Conservation (phyloP, 345 rosid species). For the Schrenkiella parvula region DNA sequence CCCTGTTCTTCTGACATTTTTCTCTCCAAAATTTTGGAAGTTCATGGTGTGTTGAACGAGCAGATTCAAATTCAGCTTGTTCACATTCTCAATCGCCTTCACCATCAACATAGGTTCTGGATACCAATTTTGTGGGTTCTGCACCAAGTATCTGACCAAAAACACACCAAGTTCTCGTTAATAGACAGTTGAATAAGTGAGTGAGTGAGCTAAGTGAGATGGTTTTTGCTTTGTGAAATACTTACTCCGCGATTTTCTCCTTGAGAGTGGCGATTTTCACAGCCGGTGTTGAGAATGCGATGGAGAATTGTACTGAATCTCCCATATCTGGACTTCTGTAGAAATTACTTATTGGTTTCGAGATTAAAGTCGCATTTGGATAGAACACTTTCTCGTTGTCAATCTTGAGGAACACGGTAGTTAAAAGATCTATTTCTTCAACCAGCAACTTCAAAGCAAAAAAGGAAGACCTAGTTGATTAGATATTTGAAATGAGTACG, state of each 20-base stretch:
- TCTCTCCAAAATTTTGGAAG: conserved; percentile 54
- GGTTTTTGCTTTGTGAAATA: neutral
- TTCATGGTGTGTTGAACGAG: conserved; percentile 43
- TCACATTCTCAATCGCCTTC: conserved; percentile 50
- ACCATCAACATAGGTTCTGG: conserved; percentile 41
- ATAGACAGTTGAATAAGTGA: neutral
- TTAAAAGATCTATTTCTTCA: conserved; percentile 89
- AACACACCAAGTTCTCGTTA: neutral
- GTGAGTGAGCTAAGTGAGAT: neutral
- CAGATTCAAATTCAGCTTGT: conserved; percentile 46
- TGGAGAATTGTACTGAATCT: conserved; percentile 62
- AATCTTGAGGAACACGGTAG: conserved; percentile 77
- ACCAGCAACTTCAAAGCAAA: conserved; percentile 57
- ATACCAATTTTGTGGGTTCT: conserved; percentile 40
- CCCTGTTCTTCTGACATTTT: conserved; percentile 47
- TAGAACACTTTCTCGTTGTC: conserved; percentile 72
- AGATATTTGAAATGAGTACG: neutral
- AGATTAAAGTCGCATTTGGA: conserved; percentile 68
- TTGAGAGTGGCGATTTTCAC: conserved; percentile 50
- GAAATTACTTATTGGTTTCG: conserved; percentile 76
- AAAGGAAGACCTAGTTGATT: neutral
- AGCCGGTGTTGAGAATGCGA: conserved; percentile 67
- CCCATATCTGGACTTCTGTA: conserved; percentile 90
- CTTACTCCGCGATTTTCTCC: conserved; percentile 62
- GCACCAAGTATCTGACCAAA: conserved; percentile 43